Conservation (phyloP, 495 filamentous ascomycete genomes). For the Penicillium desertorum region DNA sequence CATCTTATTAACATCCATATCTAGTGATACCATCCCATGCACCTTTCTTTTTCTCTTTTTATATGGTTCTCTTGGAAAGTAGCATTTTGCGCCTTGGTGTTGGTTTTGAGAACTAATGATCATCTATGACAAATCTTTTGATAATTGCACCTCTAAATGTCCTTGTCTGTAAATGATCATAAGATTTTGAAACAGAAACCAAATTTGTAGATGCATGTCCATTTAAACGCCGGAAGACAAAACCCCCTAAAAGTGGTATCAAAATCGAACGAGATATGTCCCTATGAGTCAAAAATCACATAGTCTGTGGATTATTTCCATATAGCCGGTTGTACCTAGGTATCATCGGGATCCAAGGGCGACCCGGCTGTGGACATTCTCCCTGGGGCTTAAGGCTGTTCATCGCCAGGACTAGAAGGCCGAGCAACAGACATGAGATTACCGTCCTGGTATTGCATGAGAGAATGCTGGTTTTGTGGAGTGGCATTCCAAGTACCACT, state of each 20-base stretch:
- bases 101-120: conserved; percentile 30
- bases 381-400: conserved; percentile 6
- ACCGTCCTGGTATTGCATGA: conserved; percentile 12
- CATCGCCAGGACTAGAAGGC: conserved; percentile 10
- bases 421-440: conserved; percentile 18
- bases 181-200: neutral
- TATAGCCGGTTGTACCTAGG: conserved; percentile 12
- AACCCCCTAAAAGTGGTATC: neutral
- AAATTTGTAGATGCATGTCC: neutral
- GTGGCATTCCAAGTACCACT: conserved; percentile 21
- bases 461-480: conserved; percentile 5
- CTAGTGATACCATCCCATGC: conserved; percentile 29
- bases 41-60: conserved; percentile 16
- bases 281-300: neutral
- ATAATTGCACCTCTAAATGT: neutral
- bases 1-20: conserved; percentile 11
- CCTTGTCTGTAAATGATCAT: conserved; percentile 1
- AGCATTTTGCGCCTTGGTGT: conserved; percentile 29
- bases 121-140: conserved; percentile 24
- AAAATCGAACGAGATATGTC: neutral
- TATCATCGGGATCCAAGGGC: conserved; percentile 1
- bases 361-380: conserved; percentile 7
- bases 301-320: conserved; percentile 15
- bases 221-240: neutral
- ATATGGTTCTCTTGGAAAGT: conserved; percentile 14